Base-by-base conservation (phyloP, 2,329 filamentous ascomycete species). In the Penicillium sp. region DNA sequence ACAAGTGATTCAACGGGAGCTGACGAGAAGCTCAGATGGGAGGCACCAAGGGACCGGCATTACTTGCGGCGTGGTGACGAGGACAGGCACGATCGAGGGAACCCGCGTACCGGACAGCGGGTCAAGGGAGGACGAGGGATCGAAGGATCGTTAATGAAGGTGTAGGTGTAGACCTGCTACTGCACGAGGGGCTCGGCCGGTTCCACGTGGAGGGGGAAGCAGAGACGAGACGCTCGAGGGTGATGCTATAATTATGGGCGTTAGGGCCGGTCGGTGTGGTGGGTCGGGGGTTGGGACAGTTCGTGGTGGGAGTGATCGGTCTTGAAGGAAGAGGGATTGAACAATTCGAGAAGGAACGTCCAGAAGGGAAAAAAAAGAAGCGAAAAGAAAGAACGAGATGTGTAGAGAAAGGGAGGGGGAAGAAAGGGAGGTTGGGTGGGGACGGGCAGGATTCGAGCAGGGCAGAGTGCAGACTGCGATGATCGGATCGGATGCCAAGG, bases 31-130 rank as follows among this genome's bases (percentile, higher is more conserved):
- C 60, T 67, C 61, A 40, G 52, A 43, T 46, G 51, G 42, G 49
- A 60, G 49, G 49, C 58, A 64, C 58, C 64, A 67, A 60, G 54
- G 57, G 47, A 55, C 59, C 67, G 49, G 66, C 68, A 71, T 71
- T 68, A 68, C 68, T 68, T 52, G 60, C 47, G 36, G 51, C 40
- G 51, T 47, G 45, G 39, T 50, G 52, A 47, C 55, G 58, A 50
- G 12, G 51, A 60, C 48, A 39, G 42, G 40, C 55, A 55, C 52
- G 53, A 60, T 44, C 46, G 43, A 45, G 34, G 54, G 49, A 24
- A 53, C 55, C 59, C 57, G 61, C 64, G 66, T 69, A 55, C 62
- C 63, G 56, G 65, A 65, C 62, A 65, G 55, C 63, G 64, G 62
- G 51, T 44, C 48, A 56, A 40, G 13, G 36, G n/a, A 37, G 20